Evolutionary conservation across 2,329 filamentous ascomycete genomes (phyloP).

Genomic region (Xylariaceae sp.): DNA sequence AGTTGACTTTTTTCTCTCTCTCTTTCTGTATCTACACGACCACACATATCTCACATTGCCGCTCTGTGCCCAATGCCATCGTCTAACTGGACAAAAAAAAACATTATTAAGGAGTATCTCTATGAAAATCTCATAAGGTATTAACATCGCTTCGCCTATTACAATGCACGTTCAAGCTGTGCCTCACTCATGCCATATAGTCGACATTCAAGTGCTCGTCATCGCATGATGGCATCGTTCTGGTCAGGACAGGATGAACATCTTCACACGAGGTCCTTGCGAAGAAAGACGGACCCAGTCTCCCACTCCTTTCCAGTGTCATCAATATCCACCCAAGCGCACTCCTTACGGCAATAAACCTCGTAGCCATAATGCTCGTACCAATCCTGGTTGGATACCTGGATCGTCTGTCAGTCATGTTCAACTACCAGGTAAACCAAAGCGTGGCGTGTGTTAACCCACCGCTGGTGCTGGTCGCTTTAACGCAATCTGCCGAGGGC

Average conservation of each 20-base stretch:
- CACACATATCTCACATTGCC: no score
- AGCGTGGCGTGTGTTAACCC: neutral
- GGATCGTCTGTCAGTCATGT: neutral
- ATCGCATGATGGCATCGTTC: neutral
- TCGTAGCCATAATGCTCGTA: slow-evolving; percentile 25
- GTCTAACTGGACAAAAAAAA: no score
- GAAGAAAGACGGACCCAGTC: slow-evolving; percentile 9
- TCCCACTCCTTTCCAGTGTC: slow-evolving; percentile 23
- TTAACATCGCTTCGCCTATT: no score
- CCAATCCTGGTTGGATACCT: slow-evolving; percentile 28
- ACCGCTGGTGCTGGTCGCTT: slow-evolving; percentile 18
- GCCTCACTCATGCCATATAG: neutral
- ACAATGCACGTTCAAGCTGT: neutral
- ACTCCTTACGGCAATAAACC: slow-evolving; percentile 15
- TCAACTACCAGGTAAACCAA: neutral
- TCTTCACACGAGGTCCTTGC: slow-evolving; percentile 30
- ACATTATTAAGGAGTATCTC: no score
- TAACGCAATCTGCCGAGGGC: slow-evolving; percentile 23
- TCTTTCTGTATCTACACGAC: no score
- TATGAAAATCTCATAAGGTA: no score
- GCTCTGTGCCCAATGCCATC: no score
- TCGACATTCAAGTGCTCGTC: neutral
- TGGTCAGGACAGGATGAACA: neutral
- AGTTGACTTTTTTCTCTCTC: no score
- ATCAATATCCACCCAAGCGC: slow-evolving; percentile 22